Base-by-base conservation (phyloP, 306 rosid genomes). In the Abrus precatorius region DNA sequence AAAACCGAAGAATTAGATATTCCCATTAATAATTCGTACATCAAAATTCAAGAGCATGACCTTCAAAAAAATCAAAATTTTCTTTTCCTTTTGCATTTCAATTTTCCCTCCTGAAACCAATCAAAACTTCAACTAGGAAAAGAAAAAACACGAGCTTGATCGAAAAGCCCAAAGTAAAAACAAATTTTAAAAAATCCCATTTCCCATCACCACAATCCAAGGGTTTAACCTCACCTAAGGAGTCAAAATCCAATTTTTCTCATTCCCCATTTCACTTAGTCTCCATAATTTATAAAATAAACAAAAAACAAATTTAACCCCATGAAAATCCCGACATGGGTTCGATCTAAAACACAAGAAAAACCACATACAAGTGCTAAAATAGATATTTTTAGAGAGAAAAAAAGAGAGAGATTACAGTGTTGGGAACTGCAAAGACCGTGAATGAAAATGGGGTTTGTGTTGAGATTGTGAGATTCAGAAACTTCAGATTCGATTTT, bases 151-250 rank as follows among this genome's bases (percentile, higher is more conserved):
- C 1, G 29, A 74, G 45, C 29, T 50, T 62, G 41, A 73, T 27
- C 5, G 61, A 74, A 65, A 74, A 5, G 0, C 36, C 4, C 28
- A 49, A 33, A 71, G 9, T 11, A 33, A 11, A 4, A 32, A 33
- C 0, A 7, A 57, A 20, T 20, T 20, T 20, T 0, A 30, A 33
- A 44, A 8, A 27, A 8, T 5, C 20, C 41, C 28, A n/a, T 7
- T 9, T 27, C 12, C 55, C 52, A 8, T 12, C 66, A 59, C 32
- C 65, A 64, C 30, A 80, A 69, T 12, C 49, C 72, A 64, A 77
- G 80, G 83, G 77, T 71, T 85, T 76, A 64, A 76, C 78, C 38
- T 47, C 77, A 0, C 33, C 47, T 28, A 28, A 40, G 13, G 40
- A 72, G 78, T 77, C 1, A 55, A 66, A 66, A 33, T 4, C 1